Evolutionary conservation across 768 basidiomycete genomes (phyloP).

Genomic region (Rhizopogon sp.): DNA sequence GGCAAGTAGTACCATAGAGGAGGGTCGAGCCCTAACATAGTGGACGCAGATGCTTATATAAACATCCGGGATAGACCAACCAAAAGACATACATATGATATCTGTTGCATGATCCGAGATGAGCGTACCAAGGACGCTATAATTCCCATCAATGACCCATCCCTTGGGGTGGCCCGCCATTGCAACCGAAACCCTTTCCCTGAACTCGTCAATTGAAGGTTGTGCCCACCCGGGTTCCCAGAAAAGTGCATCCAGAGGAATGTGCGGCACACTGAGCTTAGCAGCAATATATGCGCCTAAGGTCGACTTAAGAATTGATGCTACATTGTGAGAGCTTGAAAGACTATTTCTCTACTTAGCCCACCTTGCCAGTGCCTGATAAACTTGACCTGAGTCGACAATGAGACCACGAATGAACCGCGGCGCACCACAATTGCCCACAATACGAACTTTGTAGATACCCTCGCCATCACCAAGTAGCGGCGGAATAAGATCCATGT

Average conservation of each 20-base stretch:
- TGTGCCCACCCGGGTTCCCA: slow-evolving; percentile 48
- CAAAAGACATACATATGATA: slow-evolving; percentile 41
- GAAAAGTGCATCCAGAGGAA: slow-evolving; percentile 41
- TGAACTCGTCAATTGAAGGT: slow-evolving; percentile 23
- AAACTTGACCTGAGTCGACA: not conserved
- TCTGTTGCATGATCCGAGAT: slow-evolving; percentile 41
- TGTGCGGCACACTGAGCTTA: slow-evolving; percentile 39
- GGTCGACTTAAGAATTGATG: slow-evolving; percentile 35
- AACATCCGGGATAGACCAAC: not conserved
- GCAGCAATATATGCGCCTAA: slow-evolving; percentile 38
- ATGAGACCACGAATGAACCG: not conserved
- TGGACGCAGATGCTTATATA: not conserved
- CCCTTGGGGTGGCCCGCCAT: slow-evolving; percentile 28
- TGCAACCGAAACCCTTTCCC: slow-evolving; percentile 14
- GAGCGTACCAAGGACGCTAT: slow-evolving; percentile 25
- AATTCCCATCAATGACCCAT: slow-evolving; percentile 56
- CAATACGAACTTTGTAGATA: slow-evolving; percentile 39
- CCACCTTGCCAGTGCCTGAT: slow-evolving; percentile 38
- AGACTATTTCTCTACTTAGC: slow-evolving; percentile 26
- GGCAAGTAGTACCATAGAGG: slow-evolving; percentile 59
- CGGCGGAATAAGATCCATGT: slow-evolving; percentile 15
- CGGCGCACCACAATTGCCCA: slow-evolving; percentile 49
- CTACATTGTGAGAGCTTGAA: not conserved
- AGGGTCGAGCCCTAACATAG: slow-evolving; percentile 57
- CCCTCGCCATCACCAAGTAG: slow-evolving; percentile 42